Percentiles rank a stretch among this genome's conserved stretches.
Conservation (phyloP, 1,139 yeast species). For the Williopsis jadinii region DNA sequence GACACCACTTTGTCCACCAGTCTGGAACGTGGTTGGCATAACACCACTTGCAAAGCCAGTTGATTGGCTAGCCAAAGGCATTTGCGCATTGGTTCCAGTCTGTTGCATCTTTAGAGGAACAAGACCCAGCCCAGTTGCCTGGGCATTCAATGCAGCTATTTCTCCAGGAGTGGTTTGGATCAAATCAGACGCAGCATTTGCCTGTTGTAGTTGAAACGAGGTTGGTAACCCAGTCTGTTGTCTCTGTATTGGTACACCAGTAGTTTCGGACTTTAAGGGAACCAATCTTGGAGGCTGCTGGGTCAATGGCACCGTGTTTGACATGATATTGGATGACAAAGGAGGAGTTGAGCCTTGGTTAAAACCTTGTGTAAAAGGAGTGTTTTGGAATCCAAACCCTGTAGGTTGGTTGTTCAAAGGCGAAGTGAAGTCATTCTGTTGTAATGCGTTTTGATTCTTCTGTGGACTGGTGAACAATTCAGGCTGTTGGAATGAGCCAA, state of each 20-base stretch:
- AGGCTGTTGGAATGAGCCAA: slow-evolving; percentile 17
- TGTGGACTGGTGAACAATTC: slow-evolving; percentile 19
- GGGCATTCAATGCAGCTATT: too few species aligned
- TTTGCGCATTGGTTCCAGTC: not conserved
- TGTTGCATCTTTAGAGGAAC: not conserved
- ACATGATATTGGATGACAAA: not conserved
- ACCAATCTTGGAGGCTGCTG: slow-evolving; percentile 11
- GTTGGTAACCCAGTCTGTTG: slow-evolving; percentile 20
- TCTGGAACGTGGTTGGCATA: not conserved
- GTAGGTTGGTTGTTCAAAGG: slow-evolving; percentile 28
- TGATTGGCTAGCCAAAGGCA: too few species aligned
- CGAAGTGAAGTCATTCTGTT: slow-evolving; percentile 4
- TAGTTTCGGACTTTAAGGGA: slow-evolving; percentile 28
- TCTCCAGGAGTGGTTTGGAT: too few species aligned
- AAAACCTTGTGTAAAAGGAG: not conserved
- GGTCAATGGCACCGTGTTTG: not conserved
- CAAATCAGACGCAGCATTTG: slow-evolving; percentile 9
- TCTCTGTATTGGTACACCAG: slow-evolving; percentile 28
- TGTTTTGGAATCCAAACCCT: slow-evolving; percentile 23
- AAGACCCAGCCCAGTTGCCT: too few species aligned
- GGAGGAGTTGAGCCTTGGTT: not conserved
- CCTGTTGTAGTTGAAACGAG: slow-evolving; percentile 5
- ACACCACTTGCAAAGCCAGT: too few species aligned
- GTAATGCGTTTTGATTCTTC: slow-evolving; percentile 7
- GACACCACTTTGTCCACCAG: not conserved